These are phyloP conservation scores for Vanrija sp. DNA, from an alignment of 1,284 basidiomycete species.

Conservation along the genomic window DNA sequence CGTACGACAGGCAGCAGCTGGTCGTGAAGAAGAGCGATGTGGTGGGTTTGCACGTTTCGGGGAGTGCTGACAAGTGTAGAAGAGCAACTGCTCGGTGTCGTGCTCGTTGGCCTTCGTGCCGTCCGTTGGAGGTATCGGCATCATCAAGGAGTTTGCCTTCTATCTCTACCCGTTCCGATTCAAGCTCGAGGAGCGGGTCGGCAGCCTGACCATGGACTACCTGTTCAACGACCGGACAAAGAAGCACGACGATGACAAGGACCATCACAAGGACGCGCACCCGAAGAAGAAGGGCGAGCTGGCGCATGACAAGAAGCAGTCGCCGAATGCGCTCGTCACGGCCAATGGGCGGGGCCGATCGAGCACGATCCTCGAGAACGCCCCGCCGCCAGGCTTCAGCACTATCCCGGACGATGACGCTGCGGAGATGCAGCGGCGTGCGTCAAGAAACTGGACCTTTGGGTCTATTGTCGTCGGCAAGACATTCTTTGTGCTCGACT, in stretches of 20 bases:
- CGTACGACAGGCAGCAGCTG: constrained; percentile 49
- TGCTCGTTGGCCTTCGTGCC: constrained; percentile 68
- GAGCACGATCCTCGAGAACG: too few relatives aligned
- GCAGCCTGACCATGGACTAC: constrained; percentile 81
- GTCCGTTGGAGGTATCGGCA: constrained; percentile 88
- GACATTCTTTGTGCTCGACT: constrained; percentile 48
- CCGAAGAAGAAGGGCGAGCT: constrained; percentile 4
- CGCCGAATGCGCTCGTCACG: constrained; percentile 47
- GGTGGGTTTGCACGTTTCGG: constrained; percentile 1
- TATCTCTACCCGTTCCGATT: constrained; percentile 81
- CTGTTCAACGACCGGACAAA: constrained; percentile 58
- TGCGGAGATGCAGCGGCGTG: constrained; percentile 50
- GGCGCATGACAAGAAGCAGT: constrained; percentile 40
- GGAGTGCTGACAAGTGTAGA: too few relatives aligned
- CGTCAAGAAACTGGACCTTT: constrained; percentile 60
- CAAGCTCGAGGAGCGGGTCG: constrained; percentile 78
- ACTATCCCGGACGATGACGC: constrained; percentile 43
- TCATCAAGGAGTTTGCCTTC: constrained; percentile 79
- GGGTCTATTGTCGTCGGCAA: constrained; percentile 73
- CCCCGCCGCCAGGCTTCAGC: constrained; percentile 15
- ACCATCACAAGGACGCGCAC: constrained; percentile 32
- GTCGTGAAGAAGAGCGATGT: constrained; percentile 1
- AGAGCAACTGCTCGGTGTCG: constrained; percentile 12
- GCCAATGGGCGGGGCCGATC: too few relatives aligned
- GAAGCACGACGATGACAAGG: constrained; percentile 2